Evolutionary conservation across 2,329 filamentous ascomycete genomes (phyloP).

Genomic region (Cytospora leucostoma): DNA sequence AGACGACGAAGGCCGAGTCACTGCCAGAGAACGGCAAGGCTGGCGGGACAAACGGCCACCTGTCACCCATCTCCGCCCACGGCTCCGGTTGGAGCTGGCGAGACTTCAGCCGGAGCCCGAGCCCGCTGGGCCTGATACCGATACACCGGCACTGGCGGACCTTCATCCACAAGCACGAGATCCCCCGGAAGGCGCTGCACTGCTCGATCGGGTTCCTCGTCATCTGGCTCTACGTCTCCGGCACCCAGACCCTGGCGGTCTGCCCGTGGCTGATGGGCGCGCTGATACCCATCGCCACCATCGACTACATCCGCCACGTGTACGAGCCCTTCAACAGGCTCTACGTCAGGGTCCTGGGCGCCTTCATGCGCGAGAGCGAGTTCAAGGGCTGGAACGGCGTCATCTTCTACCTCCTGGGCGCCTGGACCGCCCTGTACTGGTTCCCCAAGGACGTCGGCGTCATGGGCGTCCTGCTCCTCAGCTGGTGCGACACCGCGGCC

Average conservation of each 20-base stretch:
- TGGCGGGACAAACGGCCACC: conserved; percentile 60
- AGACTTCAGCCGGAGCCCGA: conserved; percentile 87
- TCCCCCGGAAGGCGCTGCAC: conserved; percentile 89
- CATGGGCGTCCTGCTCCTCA: conserved; percentile 84
- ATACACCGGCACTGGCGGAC: conserved; percentile 90
- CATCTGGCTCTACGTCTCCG: conserved; percentile 79
- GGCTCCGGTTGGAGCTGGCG: conserved; percentile 76
- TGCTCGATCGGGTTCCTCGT: conserved; percentile 96
- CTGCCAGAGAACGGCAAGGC: conserved; percentile 36
- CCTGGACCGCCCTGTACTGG: conserved; percentile 81
- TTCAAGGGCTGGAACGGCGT: conserved; percentile 94
- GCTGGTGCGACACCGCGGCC: conserved; percentile 97
- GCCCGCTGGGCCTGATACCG: conserved; percentile 89
- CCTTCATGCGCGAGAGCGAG: conserved; percentile 96
- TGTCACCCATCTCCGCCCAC: conserved; percentile 66
- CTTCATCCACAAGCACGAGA: conserved; percentile 95
- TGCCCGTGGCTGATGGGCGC: conserved; percentile 80
- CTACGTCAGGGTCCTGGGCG: conserved; percentile 82
- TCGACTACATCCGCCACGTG: conserved; percentile 81
- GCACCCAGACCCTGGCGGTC: conserved; percentile 74
- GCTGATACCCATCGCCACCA: conserved; percentile 79
- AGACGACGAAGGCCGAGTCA: conserved; percentile 33
- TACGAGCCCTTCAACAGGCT: conserved; percentile 80
- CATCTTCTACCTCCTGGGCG: conserved; percentile 91
- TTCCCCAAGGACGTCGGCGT: conserved; percentile 93